Base-by-base conservation (phyloP, 257 asterid species). In the Capsicum chinense region DNA sequence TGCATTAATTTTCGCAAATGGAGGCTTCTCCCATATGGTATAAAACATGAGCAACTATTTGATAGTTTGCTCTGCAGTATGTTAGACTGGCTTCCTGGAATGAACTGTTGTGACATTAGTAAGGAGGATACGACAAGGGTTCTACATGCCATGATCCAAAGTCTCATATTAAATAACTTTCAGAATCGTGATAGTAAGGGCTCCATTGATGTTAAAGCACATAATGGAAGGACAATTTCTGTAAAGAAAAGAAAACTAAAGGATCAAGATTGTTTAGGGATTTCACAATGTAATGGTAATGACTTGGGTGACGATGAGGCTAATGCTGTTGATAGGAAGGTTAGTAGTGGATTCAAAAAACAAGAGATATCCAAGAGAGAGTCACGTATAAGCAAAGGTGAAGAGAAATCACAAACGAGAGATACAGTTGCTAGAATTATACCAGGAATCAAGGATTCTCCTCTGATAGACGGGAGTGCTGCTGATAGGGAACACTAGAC, bases 1-100 rank as follows among this genome's bases (percentile, higher is more conserved):
- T 94, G 99, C 88, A 97, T 87, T 78, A 88, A 86, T 39, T 95
- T 98, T 87, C 82, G 79, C 79, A 90, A 66, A 62, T 90, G 98
- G 98, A 95, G 97, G 71, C 95, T 92, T 87, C 84, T 95, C 63
- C 98, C 98, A 10, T 86, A 80, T 48, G 97, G 97, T 78, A 87
- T 71, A 57, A 85, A 62, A 86, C 81, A 91, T 48, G 88, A 90
- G 42, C 86, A 91, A 39, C 90, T 93, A 50, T 97, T 96, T 57
- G 94, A 90, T 3, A 89, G 89, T 79, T 95, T 98, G 99, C 15
- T 84, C 26, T 95, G 99, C 93, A 87, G 91, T 89, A 92, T 95
- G 99, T 92, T 85, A 64, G 50, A 91, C 87, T 95, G 99, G 98
- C 95, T 95, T 97, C 95, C 98, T 86, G 97, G 97, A 84, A 89